Evolutionary conservation across 495 filamentous ascomycete species (phyloP), one percentile per base, ranked within the genome.

Genomic region (Xylaria acuta): DNA sequence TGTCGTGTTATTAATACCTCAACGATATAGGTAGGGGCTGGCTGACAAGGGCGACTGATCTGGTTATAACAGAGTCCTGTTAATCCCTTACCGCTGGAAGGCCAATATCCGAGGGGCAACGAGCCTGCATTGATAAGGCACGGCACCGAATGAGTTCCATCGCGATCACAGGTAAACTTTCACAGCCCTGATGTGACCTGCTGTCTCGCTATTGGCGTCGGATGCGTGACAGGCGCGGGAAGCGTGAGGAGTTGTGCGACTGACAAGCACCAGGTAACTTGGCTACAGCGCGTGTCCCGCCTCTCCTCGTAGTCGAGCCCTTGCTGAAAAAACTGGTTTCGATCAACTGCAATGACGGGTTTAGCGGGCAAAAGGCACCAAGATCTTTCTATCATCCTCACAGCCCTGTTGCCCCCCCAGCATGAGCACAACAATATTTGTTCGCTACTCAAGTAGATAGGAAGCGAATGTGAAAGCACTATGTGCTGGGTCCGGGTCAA

Each of bases 21-120:
- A 58, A 64, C 65, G 71, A 75, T 79, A 79, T 79, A 79, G 77
- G 72, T 63, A 69, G 70, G 49, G 63, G 59, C 58, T 72, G 36
- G 53, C 51, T 59, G 67, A 58, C 53, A 60, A 54, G 67, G 38
- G 30, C 67, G 67, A 70, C 54, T 58, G 51, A 68, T 51, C 32
- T 70, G 54, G 53, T 60, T 56, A 70, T 70, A 70, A 32, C 36
- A 62, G 54, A 62, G 54, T 69, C 43, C 40, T 56, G 30, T 60
- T 69, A 60, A 69, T 18, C 40, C 67, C 14, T 22, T 59, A 34
- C 36, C 40, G 51, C 67, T 41, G 34, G 51, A 60, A 34, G 0
- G 51, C 53, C 43, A 70, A 60, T 70, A 62, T 60, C 54, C 56
- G 41, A 49, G 66, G 27, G 27, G 38, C 38, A 25, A 34, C 32